phyloP scores from a whole-genome alignment of 2,329 filamentous ascomycete species.

The Colletotrichum echinochloae region DNA sequence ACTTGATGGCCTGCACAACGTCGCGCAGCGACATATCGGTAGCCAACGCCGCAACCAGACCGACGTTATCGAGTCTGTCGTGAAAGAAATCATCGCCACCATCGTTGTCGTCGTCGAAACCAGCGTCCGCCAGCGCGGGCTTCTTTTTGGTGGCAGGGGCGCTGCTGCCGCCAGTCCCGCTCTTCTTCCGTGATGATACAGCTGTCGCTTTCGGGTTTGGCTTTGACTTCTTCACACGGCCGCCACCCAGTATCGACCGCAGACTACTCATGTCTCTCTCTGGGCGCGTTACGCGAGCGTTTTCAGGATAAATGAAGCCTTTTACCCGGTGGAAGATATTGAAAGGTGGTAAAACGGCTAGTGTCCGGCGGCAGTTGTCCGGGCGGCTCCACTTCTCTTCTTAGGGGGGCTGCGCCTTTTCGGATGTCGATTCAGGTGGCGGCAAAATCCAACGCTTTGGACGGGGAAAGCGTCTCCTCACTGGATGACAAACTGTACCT shows the following conservation, averaged over 20 bases:
- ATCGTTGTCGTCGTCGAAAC: slow-evolving; percentile 24
- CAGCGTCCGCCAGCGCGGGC: neutral
- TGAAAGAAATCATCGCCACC: slow-evolving; percentile 49
- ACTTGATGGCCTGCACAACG: slow-evolving; percentile 73
- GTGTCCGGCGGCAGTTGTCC: slow-evolving; percentile 19
- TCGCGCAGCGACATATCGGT: slow-evolving; percentile 69
- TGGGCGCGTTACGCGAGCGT: neutral
- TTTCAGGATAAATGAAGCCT: neutral
- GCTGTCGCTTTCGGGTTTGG: slow-evolving; percentile 40
- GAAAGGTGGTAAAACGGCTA: slow-evolving; percentile 5
- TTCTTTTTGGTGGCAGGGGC: slow-evolving; percentile 37
- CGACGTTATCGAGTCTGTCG: slow-evolving; percentile 70
- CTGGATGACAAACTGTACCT: neutral
- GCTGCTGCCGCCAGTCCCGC: slow-evolving; percentile 24
- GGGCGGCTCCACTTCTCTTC: slow-evolving; percentile 21
- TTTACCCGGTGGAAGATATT: neutral
- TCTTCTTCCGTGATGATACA: slow-evolving; percentile 45
- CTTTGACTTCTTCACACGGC: slow-evolving; percentile 50
- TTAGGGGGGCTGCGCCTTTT: slow-evolving; percentile 9
- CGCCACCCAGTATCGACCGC: slow-evolving; percentile 54
- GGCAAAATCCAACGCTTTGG: slow-evolving; percentile 28
- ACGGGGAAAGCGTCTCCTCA: neutral
- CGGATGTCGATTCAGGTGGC: slow-evolving; percentile 23
- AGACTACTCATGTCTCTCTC: slow-evolving; percentile 47
- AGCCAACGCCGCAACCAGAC: slow-evolving; percentile 66